Percentiles rank a stretch among this genome's conserved stretches.
Evolutionary conservation across 2,329 filamentous ascomycete species (phyloP).

Genomic region (Curvularia hawaiiensis): DNA sequence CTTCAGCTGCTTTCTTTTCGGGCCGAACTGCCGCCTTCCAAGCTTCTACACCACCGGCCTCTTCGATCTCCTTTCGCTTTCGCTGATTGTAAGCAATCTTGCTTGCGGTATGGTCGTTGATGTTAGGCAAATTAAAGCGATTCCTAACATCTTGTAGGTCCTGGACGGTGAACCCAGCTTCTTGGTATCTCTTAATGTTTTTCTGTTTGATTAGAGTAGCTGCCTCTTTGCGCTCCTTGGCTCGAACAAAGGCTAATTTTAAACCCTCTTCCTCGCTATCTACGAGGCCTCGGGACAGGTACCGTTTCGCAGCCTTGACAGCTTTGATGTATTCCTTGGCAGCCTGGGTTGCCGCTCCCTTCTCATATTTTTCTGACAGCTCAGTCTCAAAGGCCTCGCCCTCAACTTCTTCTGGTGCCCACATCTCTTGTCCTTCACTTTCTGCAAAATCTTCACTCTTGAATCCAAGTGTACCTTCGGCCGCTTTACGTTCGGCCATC

Average conservation of each 20-base stretch:
- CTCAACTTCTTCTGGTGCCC: slow-evolving; percentile 15
- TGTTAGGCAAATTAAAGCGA: slow-evolving; percentile 19
- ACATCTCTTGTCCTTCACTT: slow-evolving; percentile 20
- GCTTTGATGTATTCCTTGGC: slow-evolving; percentile 24
- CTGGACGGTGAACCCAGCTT: slow-evolving; percentile 18
- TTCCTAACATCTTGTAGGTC: slow-evolving; percentile 19
- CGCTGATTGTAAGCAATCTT: slow-evolving; percentile 24
- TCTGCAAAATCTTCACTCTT: slow-evolving; percentile 10
- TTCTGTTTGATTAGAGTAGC: slow-evolving; percentile 10
- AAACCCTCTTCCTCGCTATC: slow-evolving; percentile 32
- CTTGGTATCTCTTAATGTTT: slow-evolving; percentile 17
- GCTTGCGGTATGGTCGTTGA: slow-evolving; percentile 11
- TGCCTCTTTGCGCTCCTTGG: slow-evolving; percentile 22
- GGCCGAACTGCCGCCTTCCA: slow-evolving; percentile 15
- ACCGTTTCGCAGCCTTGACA: slow-evolving; percentile 23
- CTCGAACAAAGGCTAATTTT: slow-evolving; percentile 32
- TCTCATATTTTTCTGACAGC: slow-evolving; percentile 9
- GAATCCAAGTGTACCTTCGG: slow-evolving; percentile 12
- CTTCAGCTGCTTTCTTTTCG: slow-evolving; percentile 18
- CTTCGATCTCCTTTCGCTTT: slow-evolving; percentile 18
- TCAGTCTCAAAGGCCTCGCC: background rate
- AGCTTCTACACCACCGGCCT: slow-evolving; percentile 25
- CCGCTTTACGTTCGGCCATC: slow-evolving; percentile 20
- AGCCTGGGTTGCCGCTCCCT: slow-evolving; percentile 9
- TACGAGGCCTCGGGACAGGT: slow-evolving; percentile 24